phyloP scores from a whole-genome alignment of 257 asterid genomes.

The Rauvolfia tetraphylla region DNA sequence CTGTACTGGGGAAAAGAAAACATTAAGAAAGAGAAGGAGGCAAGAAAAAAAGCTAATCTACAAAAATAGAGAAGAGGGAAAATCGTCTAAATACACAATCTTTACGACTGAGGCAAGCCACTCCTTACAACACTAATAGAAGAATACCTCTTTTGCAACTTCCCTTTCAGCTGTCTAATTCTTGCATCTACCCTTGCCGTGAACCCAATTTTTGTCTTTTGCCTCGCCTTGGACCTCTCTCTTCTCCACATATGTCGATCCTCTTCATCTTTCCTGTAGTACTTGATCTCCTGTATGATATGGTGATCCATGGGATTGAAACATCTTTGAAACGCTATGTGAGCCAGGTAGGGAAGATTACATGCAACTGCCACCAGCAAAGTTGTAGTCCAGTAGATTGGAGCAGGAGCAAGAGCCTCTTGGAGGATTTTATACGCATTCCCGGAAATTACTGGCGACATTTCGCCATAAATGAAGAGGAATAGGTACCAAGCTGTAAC shows the following conservation, averaged over 20 bases:
- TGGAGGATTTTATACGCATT: constrained; percentile 52
- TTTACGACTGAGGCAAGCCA: constrained; percentile 6
- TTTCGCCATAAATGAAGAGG: constrained; percentile 60
- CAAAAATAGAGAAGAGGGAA: not conserved
- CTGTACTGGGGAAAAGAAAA: constrained; percentile 38
- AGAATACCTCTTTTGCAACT: constrained; percentile 62
- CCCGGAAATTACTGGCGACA: constrained; percentile 34
- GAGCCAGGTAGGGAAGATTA: constrained; percentile 76
- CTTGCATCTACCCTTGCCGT: constrained; percentile 90
- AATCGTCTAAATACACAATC: not conserved
- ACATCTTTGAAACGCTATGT: constrained; percentile 71
- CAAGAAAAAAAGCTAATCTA: constrained; percentile 17
- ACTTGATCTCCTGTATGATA: constrained; percentile 86
- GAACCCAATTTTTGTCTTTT: constrained; percentile 78
- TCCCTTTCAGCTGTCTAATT: constrained; percentile 71
- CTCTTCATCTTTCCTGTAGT: constrained; percentile 66
- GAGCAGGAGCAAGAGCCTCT: constrained; percentile 86
- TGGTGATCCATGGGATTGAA: constrained; percentile 92
- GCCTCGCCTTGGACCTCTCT: constrained; percentile 72
- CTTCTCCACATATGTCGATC: constrained; percentile 86
- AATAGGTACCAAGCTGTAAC: constrained; percentile 71
- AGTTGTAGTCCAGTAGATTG: constrained; percentile 79
- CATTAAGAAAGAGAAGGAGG: not conserved
- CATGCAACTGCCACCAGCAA: constrained; percentile 61
- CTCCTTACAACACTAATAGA: constrained; percentile 19